Evolutionary conservation across 352 stramenopile genomes (phyloP), one percentile per base, ranked within the genome.

Genomic region (Peronospora belbahrii): DNA sequence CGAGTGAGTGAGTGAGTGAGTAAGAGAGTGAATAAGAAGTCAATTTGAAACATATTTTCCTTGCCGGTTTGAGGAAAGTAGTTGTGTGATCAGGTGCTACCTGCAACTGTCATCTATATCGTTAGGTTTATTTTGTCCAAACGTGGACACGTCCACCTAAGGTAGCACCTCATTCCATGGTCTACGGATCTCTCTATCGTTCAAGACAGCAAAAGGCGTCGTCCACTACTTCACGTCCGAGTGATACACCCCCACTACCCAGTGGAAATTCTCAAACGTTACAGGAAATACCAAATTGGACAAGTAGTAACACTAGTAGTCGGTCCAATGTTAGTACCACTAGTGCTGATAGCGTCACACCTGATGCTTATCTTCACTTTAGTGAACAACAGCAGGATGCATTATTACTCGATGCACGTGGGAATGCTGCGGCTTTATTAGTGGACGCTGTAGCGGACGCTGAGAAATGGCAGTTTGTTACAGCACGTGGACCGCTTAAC

Each of bases 401-500:
- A 15, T 59, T 84, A 11, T 39, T 86, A 2, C 41, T 55, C 17
- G 64, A 83, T 20, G 69, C 67, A 24, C 71, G 74, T 13, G 56
- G 59, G 18, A 77, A 83, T 17, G 72, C 74, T 15, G 70, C 74
- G 7, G 69, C 65, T 18, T 56, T 86, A 15, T 52, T 84, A 18
- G 62, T 84, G 39, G 71, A 86, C 52, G 61, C 70, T 22, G 62
- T 83, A 22, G 68, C 65, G 33, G 71, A 81, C 60, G 53, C 65
- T 5, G 61, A 75, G 50, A 86, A 86, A 56, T 86, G 74, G 74
- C 65, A 72, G 30, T 83, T 80, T 41, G 59, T 80, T 19, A 69
- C 65, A 0, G 37, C 62, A 14, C 62, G 48, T 13, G 56, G 50
- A 2, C 28, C 52, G 14, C 56, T 86, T 14, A 54, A 74, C 33